phyloP scores from a whole-genome alignment of 805 yeast genomes.

The Danielia oregonensis region DNA sequence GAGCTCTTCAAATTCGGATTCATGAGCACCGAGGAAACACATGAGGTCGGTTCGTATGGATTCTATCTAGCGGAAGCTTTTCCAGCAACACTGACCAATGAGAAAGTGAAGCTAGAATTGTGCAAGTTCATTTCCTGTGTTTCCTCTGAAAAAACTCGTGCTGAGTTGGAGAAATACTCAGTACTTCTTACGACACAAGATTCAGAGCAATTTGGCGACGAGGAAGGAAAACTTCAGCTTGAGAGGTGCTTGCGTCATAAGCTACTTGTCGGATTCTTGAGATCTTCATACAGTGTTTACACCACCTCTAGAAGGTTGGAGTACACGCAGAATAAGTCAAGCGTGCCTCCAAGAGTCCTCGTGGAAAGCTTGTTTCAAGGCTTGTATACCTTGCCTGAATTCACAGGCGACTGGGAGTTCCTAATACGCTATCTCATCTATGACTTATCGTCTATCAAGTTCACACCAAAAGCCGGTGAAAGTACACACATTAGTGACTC shows the following conservation, averaged over 20 bases:
- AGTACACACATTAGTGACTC: constrained; percentile 11
- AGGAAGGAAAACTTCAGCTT: constrained; percentile 17
- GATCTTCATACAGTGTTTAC: constrained; percentile 9
- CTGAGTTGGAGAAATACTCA: constrained; percentile 32
- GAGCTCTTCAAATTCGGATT: constrained; percentile 60
- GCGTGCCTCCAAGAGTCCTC: constrained; percentile 4
- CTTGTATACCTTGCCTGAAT: constrained; percentile 31
- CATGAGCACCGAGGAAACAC: constrained; percentile 53
- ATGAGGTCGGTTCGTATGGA: constrained; percentile 15
- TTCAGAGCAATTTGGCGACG: constrained; percentile 22
- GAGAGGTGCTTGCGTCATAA: constrained; percentile 20
- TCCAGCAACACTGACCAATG: constrained; percentile 4
- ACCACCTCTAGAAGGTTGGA: constrained; percentile 1
- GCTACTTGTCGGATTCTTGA: constrained; percentile 13
- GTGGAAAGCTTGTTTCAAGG: constrained; percentile 23
- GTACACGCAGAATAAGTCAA: background rate
- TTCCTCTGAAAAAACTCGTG: constrained; percentile 37
- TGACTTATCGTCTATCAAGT: constrained; percentile 39
- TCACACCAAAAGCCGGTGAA: constrained; percentile 10
- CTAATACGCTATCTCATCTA: constrained; percentile 39
- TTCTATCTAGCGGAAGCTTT: constrained; percentile 15
- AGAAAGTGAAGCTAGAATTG: constrained; percentile 41
- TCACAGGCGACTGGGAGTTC: constrained; percentile 33
- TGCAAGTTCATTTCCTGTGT: constrained; percentile 51
- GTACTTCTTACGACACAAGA: constrained; percentile 26